Conservation (phyloP, 257 asterid genomes). For the Forsythia viridissima region DNA sequence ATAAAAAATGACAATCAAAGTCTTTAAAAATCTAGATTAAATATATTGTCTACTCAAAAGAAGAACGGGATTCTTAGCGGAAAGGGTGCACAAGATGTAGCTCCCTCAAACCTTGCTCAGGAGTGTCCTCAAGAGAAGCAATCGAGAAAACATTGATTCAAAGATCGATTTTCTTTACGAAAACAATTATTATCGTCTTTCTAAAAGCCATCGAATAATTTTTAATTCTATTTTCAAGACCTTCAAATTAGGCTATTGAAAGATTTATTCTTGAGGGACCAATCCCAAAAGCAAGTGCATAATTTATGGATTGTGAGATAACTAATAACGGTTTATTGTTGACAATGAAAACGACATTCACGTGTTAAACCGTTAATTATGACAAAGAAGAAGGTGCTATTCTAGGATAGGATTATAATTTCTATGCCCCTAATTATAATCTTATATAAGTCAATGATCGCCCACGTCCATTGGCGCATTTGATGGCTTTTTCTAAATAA, state of each 20-base stretch:
- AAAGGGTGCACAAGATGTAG: no score
- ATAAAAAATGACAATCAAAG: no score
- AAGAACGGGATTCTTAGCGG: no score
- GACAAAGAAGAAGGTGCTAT: slow-evolving; percentile 18
- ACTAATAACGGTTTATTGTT: slow-evolving; percentile 24
- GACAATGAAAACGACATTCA: slow-evolving; percentile 34
- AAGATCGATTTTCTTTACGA: no score
- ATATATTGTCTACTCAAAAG: no score
- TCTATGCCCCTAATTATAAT: slow-evolving; percentile 2
- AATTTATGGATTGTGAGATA: slow-evolving; percentile 32
- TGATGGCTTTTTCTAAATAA: slow-evolving; percentile 26
- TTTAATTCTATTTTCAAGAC: background rate
- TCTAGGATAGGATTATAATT: background rate
- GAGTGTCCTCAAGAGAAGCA: no score
- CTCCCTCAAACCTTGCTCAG: no score
- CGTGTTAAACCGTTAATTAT: slow-evolving; percentile 25
- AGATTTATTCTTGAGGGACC: background rate
- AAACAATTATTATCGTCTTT: no score
- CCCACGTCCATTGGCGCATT: slow-evolving; percentile 35
- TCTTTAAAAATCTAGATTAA: no score
- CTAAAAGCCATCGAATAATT: background rate
- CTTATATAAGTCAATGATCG: slow-evolving; percentile 15
- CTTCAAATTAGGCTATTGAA: background rate
- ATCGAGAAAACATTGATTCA: no score
- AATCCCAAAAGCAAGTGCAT: slow-evolving; percentile 28